Evolutionary conservation across 2,329 filamentous ascomycete genomes (phyloP), one percentile per base, ranked within the genome.

Genomic region (Neofusicoccum cordaticola): DNA sequence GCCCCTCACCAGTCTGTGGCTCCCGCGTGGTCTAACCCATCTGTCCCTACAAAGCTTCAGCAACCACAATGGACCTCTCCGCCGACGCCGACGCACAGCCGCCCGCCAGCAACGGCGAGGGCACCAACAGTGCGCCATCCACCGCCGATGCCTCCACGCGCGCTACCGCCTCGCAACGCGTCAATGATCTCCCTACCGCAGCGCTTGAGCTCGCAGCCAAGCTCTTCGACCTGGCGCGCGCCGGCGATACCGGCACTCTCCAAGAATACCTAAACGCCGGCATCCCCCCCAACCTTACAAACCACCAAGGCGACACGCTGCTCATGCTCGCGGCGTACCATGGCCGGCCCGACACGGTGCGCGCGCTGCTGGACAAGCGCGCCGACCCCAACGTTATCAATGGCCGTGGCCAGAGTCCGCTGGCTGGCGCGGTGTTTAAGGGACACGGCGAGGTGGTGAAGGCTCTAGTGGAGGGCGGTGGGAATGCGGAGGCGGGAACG

Each of bases 271-370:
- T 92, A 42, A 80, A 82, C 1, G 86, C 85, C 1, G 89, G 90
- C 1, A 78, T 92, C 31, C 89, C 89, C 0, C 80, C 85, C 1
- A 91, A 91, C 70, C 80, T 92, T 74, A 90, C 88, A 22, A 91
- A 92, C 70, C 84, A 89, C 57, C 88, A 90, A 68, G 90, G 89
- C 56, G 89, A 92, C 73, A 90, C 85, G n/a, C 75, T 92, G 66
- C 79, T 92, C 66, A 92, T 92, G 90, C 83, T 92, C 1, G 86
- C 89, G 0, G 83, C 88, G 0, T 92, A 92, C 70, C 84, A 91
- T 68, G 88, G 88, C 11, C 86, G 91, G 63, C 80, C 83, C 1
- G 80, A 84, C 0, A 82, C 90, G 0, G 86, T 88, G 31, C 80
- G 78, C 52, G 79, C 89, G 65, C 81, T 92, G 11, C 74, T 91